These are phyloP conservation scores for Citeromyces matritensis DNA, from an alignment of 805 yeast genomes.

Conservation along the genomic window DNA sequence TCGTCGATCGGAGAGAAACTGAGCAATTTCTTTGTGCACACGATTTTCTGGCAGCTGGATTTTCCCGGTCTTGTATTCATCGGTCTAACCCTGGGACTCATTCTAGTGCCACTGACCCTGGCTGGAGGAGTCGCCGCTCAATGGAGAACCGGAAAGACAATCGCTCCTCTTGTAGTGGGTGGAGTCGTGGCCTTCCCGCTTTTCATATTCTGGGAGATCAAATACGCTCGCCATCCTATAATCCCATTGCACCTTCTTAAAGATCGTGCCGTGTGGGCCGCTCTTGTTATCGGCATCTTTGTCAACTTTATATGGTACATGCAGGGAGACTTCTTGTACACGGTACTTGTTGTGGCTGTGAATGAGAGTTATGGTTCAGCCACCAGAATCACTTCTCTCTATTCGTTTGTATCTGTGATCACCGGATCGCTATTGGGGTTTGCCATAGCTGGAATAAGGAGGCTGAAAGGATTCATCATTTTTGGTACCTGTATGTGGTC, in stretches of 20 bases:
- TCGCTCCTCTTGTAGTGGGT: slow-evolving; percentile 62
- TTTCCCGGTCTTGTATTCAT: slow-evolving; percentile 44
- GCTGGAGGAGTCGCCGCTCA: slow-evolving; percentile 46
- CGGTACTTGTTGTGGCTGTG: slow-evolving; percentile 51
- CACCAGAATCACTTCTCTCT: slow-evolving; percentile 45
- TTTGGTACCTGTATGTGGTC: slow-evolving; percentile 47
- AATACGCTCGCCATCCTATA: slow-evolving; percentile 44
- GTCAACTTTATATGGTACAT: slow-evolving; percentile 50
- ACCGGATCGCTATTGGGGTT: slow-evolving; percentile 46
- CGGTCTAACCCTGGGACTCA: slow-evolving; percentile 41
- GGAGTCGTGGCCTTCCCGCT: slow-evolving; percentile 35
- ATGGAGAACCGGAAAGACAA: slow-evolving; percentile 48
- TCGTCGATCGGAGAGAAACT: slow-evolving; percentile 15
- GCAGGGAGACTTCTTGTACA: slow-evolving; percentile 57
- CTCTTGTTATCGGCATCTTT: slow-evolving; percentile 41
- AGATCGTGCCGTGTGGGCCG: slow-evolving; percentile 65
- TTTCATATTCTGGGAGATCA: slow-evolving; percentile 45
- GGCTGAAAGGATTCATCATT: slow-evolving; percentile 43
- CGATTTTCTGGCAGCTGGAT: slow-evolving; percentile 51
- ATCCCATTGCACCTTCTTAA: slow-evolving; percentile 41
- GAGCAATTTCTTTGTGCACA: slow-evolving; percentile 16
- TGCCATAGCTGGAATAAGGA: slow-evolving; percentile 29
- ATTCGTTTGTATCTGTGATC: slow-evolving; percentile 51
- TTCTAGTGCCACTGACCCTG: slow-evolving; percentile 59
- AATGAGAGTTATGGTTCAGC: slow-evolving; percentile 45